Evolutionary conservation across 768 basidiomycete genomes (phyloP).

Genomic region (Fomitopsis serialis): DNA sequence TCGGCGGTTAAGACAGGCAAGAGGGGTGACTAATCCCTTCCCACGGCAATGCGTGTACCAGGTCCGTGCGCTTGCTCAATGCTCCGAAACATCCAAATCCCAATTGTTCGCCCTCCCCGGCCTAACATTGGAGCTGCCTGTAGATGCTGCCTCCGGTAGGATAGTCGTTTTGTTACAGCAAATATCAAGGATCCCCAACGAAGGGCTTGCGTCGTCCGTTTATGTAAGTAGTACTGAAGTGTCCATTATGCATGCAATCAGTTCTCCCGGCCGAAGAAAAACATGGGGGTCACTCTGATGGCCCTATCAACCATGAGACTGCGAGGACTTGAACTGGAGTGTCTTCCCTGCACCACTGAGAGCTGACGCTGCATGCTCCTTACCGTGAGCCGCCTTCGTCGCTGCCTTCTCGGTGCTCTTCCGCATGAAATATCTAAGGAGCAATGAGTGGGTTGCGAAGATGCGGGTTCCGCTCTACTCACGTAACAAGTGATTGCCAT

Average conservation of each 20-base stretch:
- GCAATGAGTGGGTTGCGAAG: background rate
- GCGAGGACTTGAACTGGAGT: background rate
- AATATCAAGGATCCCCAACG: too few relatives aligned
- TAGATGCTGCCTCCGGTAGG: too few relatives aligned
- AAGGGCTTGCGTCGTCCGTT: too few relatives aligned
- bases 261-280: too few relatives aligned
- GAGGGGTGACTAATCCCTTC: conserved; percentile 21
- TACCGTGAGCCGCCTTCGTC: conserved; percentile 19
- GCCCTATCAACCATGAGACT: background rate
- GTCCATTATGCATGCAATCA: too few relatives aligned
- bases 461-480: conserved; percentile 8
- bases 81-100: background rate
- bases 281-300: too few relatives aligned
- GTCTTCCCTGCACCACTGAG: conserved; percentile 12
- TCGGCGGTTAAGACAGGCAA: conserved; percentile 37
- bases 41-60: conserved; percentile 7
- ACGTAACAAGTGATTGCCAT: conserved; percentile 51
- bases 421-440: conserved; percentile 41
- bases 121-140: too few relatives aligned
- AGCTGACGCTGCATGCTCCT: conserved; percentile 11
- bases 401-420: conserved; percentile 31
- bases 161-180: too few relatives aligned
- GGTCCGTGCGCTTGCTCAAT: conserved; percentile 14
- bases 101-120: too few relatives aligned
- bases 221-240: too few relatives aligned